phyloP scores from a whole-genome alignment of 1,139 yeast species.

The Sugiyamaella sp. region DNA sequence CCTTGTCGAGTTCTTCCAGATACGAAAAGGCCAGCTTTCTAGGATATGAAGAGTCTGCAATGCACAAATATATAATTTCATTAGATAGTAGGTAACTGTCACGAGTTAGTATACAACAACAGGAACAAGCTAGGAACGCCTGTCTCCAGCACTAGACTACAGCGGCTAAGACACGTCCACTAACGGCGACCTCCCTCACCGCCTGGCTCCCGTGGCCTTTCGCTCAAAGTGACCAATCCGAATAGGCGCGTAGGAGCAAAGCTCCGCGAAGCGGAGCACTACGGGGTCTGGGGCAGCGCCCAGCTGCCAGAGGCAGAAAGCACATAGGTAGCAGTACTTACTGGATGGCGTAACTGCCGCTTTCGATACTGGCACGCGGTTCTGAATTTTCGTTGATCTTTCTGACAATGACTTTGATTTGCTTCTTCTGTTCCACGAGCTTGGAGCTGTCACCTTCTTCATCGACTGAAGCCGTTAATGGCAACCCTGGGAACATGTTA shows the following conservation, averaged over 20 bases:
- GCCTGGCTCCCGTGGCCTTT: too few species aligned
- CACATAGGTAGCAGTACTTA: conserved; percentile 27
- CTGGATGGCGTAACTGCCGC: conserved; percentile 75
- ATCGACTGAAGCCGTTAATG: conserved; percentile 91
- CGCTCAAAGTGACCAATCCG: too few species aligned
- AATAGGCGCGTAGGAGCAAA: too few species aligned
- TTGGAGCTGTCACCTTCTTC: conserved; percentile 58
- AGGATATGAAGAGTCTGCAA: conserved; percentile 79
- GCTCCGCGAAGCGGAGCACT: too few species aligned
- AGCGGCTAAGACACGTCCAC: too few species aligned
- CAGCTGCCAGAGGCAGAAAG: too few species aligned
- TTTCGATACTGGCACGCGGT: conserved; percentile 82
- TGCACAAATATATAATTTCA: conserved; percentile 72
- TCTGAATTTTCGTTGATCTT: conserved; percentile 82
- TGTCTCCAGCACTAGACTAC: background rate
- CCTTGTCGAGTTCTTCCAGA: conserved; percentile 76
- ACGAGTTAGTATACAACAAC: background rate
- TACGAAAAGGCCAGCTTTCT: conserved; percentile 88
- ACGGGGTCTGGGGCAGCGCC: too few species aligned
- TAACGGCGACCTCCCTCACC: too few species aligned
- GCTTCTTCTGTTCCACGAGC: conserved; percentile 77
- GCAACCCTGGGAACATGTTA: conserved; percentile 57
- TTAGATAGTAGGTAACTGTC: conserved; percentile 60
- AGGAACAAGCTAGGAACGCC: background rate
- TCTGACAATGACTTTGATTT: conserved; percentile 74